Base-by-base conservation (phyloP, 169 alveolate genomes). In the Eimeria sp. region DNA sequence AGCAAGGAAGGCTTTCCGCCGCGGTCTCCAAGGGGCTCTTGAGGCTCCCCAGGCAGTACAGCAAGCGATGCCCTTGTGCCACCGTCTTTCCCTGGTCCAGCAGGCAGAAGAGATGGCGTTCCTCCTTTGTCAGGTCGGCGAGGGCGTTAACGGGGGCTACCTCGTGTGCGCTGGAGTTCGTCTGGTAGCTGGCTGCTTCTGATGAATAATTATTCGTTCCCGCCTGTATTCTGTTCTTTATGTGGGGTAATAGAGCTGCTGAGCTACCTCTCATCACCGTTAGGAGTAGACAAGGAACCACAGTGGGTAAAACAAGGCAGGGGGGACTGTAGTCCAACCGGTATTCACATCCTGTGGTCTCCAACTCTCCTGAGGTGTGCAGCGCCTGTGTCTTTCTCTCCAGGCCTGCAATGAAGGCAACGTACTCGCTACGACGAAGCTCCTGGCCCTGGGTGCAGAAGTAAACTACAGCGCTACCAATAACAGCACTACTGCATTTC, bases 31-130 rank as follows among this genome's bases (percentile, higher is more conserved):
- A 34, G 91, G 40, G 18, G 91, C 75, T 45, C 91, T 54, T 40
- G 91, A 83, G 91, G 54, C 73, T 11, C 91, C 91, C 22, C 76
- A 83, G 75, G 30, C 76, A 27, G 91, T 83, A 18, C 76, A 83
- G 75, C 91, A 83, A 4, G 76, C 91, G 73, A 54, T 83, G 76
- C 76, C 76, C 34, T 76, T 83, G 72, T 58, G 49, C 40, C 40
- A 83, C 73, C 91, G 91, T 61, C 91, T 83, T 40, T 83, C 91
- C 34, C 91, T 57, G 9, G 67, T 30, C 91, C 91, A 57, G 30
- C 76, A 83, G 40, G 76, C 91, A 5, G 54, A 83, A 57, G 76
- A 57, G 14, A 27, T 83, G 91, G 75, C 91, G 20, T 83, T 83
- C 40, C 91, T 83, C 22, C 91, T 83, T 18, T 40, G 43, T 20